These are phyloP conservation scores for Sinapis alba DNA, from an alignment of 441 rosid species.

Conservation along the genomic window DNA sequence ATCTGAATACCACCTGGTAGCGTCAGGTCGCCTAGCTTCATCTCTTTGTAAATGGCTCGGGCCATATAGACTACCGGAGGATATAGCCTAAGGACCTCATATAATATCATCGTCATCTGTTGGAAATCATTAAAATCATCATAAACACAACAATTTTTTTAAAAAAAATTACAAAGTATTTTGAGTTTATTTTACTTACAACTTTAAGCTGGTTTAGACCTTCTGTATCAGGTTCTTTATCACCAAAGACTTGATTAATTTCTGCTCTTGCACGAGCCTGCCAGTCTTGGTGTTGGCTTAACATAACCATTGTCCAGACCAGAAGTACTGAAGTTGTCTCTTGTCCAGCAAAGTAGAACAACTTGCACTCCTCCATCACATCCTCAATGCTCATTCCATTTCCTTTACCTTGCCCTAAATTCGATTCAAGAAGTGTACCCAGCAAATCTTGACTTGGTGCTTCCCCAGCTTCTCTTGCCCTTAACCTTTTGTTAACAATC, in stretches of 20 bases:
- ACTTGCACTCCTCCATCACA: neutral
- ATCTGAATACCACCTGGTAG: neutral
- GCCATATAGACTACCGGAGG: conserved; percentile 29
- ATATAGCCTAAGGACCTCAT: conserved; percentile 49
- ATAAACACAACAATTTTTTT: neutral
- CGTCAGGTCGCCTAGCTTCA: neutral
- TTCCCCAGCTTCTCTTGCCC: neutral
- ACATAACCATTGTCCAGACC: neutral
- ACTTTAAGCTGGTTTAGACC: neutral
- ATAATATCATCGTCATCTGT: conserved; percentile 36
- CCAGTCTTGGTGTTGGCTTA: neutral
- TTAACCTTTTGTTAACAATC: conserved; percentile 35
- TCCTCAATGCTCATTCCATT: neutral
- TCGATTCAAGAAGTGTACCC: neutral
- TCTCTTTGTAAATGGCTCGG: neutral
- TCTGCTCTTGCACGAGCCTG: neutral
- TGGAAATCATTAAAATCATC: neutral
- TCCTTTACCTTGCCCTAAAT: neutral
- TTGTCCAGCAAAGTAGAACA: neutral
- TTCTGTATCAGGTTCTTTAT: neutral
- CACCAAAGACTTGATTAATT: neutral
- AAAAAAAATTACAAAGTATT: neutral
- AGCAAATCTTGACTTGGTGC: neutral
- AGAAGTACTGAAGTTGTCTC: neutral
- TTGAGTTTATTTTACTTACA: neutral